A percentile compares a stretch with the other conserved stretches of the same genome.
These are phyloP conservation scores for Globisporangium viniferum DNA, from an alignment of 352 stramenopile genomes.

Conservation along the genomic window DNA sequence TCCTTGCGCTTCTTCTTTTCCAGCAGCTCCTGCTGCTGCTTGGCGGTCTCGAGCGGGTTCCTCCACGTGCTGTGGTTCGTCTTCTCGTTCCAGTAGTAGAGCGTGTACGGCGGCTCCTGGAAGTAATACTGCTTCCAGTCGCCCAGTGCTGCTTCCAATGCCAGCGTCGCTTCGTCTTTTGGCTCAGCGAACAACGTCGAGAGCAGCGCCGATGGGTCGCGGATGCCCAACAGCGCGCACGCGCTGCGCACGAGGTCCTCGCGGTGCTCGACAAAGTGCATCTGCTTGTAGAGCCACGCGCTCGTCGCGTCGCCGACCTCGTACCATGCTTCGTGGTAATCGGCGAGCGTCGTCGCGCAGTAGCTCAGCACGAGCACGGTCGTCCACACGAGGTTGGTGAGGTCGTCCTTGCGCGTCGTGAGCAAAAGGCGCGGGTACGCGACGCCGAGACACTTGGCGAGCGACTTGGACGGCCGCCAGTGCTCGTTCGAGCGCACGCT, in stretches of 20 bases:
- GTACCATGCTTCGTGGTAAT: conserved; percentile 56
- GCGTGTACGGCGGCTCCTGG: conserved; percentile 53
- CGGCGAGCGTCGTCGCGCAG: conserved; percentile 34
- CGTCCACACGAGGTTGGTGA: conserved; percentile 48
- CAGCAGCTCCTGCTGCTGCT: conserved; percentile 32
- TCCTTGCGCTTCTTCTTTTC: conserved; percentile 29
- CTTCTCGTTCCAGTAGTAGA: conserved; percentile 64
- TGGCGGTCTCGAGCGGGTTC: conserved; percentile 44
- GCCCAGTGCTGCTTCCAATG: conserved; percentile 26
- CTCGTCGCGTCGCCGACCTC: conserved; percentile 29
- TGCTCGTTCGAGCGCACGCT: conserved; percentile 27
- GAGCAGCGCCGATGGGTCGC: conserved; percentile 32
- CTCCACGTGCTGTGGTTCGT: conserved; percentile 58
- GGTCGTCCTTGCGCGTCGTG: conserved; percentile 38
- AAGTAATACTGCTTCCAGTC: conserved; percentile 58
- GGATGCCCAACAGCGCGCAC: conserved; percentile 30
- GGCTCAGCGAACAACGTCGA: conserved; percentile 36
- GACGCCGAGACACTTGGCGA: conserved; percentile 43
- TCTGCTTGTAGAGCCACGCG: conserved; percentile 46
- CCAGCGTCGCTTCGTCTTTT: conserved; percentile 22
- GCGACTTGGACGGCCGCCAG: conserved; percentile 41
- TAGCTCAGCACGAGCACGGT: conserved; percentile 48
- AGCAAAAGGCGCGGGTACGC: conserved; percentile 33
- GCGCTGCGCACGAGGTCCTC: conserved; percentile 51
- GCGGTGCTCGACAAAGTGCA: conserved; percentile 44